Conservation (phyloP, 106 monocot genomes). For the Apostasia shenzhenica region DNA sequence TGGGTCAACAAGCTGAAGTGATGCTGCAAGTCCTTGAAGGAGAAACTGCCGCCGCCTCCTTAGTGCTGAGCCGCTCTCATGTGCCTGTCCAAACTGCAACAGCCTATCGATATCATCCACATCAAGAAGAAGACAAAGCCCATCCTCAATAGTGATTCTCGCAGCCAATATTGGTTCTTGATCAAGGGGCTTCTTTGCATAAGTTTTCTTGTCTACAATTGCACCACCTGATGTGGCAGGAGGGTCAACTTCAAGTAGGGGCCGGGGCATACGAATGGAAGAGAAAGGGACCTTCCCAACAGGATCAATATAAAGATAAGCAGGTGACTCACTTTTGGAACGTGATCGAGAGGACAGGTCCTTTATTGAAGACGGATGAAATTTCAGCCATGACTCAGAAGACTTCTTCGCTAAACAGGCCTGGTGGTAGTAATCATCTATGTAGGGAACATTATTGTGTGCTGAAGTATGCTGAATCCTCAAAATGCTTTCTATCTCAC, state of each 20-base stretch:
- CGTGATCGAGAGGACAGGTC: constrained; percentile 16
- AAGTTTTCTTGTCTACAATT: constrained; percentile 5
- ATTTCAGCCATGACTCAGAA: constrained; percentile 10
- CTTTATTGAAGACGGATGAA: constrained; percentile 22
- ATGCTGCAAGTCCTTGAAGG: constrained; percentile 26
- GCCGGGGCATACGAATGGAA: constrained; percentile 39
- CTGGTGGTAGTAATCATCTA: constrained; percentile 51
- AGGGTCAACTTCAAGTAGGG: constrained; percentile 34
- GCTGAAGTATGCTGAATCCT: constrained; percentile 38
- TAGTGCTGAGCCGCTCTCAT: constrained; percentile 31
- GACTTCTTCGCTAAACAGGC: constrained; percentile 38
- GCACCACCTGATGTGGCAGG: constrained; percentile 9
- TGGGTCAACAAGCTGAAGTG: constrained; percentile 44
- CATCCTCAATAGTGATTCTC: constrained; percentile 38
- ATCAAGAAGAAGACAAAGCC: constrained; percentile 35
- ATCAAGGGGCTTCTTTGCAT: constrained; percentile 21
- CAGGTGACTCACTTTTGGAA: constrained; percentile 29
- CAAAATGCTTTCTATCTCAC: constrained; percentile 35
- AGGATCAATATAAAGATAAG: constrained; percentile 40
- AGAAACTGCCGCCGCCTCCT: constrained; percentile 24
- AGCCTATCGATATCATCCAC: constrained; percentile 41
- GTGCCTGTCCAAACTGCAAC: constrained; percentile 21
- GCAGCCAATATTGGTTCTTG: constrained; percentile 41
- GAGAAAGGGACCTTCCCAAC: constrained; percentile 39
- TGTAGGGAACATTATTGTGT: constrained; percentile 31